These are phyloP conservation scores for Aspergillus nidulans DNA, from an alignment of 495 filamentous ascomycete species.

Conservation along the genomic window DNA sequence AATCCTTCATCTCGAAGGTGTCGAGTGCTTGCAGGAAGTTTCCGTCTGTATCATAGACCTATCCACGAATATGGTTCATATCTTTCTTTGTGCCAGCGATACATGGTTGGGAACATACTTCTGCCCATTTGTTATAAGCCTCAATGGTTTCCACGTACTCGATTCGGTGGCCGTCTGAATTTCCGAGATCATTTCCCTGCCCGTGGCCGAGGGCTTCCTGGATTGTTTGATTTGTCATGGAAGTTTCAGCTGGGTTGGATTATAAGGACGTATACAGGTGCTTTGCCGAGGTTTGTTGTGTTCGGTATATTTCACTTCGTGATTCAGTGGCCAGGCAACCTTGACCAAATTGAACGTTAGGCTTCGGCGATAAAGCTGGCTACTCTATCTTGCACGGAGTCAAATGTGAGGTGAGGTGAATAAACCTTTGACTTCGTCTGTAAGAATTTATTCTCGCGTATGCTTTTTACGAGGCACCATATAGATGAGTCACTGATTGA, in stretches of 20 bases:
- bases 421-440: too few relatives aligned
- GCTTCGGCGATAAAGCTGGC: not conserved
- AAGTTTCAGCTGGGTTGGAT: not conserved
- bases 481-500: not conserved
- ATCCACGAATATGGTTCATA: not conserved
- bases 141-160: constrained; percentile 31
- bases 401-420: too few relatives aligned
- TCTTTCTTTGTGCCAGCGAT: not conserved
- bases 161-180: not conserved
- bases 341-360: not conserved
- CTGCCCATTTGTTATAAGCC: constrained; percentile 41
- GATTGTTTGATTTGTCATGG: constrained; percentile 25
- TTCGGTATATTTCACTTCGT: not conserved
- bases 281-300: not conserved
- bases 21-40: constrained; percentile 73
- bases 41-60: constrained; percentile 66
- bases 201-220: constrained; percentile 21
- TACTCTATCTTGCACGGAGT: too few relatives aligned
- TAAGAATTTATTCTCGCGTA: too few relatives aligned
- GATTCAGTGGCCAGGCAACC: not conserved
- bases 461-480: not conserved
- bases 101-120: constrained; percentile 29
- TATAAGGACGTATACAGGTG: not conserved
- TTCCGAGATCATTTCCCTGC: not conserved
- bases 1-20: constrained; percentile 48